Conservation (phyloP, 495 filamentous ascomycete species). For the Tuber indicum region DNA sequence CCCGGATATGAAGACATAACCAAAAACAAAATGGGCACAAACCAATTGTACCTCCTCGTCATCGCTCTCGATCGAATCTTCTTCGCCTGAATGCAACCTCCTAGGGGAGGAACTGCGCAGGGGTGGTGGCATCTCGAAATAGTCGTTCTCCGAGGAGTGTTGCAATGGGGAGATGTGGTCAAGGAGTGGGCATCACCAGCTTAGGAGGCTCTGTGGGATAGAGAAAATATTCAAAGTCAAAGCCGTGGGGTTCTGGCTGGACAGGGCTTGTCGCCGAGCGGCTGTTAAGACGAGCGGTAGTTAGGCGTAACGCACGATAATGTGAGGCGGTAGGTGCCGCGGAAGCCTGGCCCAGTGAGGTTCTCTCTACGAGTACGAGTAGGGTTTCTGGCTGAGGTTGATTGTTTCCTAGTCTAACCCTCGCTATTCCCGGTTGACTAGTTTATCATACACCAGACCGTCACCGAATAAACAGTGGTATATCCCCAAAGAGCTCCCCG, state of each 20-base stretch:
- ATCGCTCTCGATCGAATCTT: not conserved
- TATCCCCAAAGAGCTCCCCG: not conserved
- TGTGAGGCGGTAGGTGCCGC: not conserved
- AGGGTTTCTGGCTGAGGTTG: not conserved
- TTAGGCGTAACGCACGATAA: not conserved
- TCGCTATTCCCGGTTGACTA: not conserved
- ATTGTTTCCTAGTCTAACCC: not conserved
- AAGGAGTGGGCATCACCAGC: constrained; percentile 2
- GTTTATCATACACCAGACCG: not conserved
- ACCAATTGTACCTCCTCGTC: constrained; percentile 3
- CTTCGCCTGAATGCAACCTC: not conserved
- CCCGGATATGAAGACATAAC: not conserved
- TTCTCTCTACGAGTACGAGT: no score
- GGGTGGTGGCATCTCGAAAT: constrained; percentile 4
- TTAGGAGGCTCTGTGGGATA: not conserved
- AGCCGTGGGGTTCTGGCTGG: not conserved
- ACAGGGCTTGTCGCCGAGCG: constrained; percentile 1
- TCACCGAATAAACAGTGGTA: not conserved
- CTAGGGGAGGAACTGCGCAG: not conserved
- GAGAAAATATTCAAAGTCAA: not conserved
- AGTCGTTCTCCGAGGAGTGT: not conserved
- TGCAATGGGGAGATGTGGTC: not conserved
- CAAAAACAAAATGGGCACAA: not conserved
- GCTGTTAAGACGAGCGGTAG: not conserved
- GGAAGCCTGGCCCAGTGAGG: not conserved